Evolutionary conservation across 2,329 filamentous ascomycete species (phyloP).

Genomic region (Orbilia oligospora): DNA sequence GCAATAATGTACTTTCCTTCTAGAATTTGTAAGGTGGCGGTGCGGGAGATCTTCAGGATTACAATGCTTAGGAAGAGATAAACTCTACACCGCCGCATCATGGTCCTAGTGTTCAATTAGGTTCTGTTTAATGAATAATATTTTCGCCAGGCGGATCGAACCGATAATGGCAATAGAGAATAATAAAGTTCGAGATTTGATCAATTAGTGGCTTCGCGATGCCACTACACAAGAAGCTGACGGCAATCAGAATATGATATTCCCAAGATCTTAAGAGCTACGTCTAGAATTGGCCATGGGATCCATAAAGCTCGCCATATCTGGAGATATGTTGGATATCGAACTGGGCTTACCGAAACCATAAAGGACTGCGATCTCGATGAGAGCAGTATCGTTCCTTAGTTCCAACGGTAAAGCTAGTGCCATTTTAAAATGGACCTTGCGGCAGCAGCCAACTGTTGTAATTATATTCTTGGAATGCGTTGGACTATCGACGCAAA

Average conservation of each 20-base stretch:
- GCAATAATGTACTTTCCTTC: background rate
- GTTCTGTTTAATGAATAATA: background rate
- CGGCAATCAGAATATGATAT: no score
- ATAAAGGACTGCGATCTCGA: background rate
- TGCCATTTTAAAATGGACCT: background rate
- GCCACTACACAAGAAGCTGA: no score
- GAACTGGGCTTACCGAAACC: background rate
- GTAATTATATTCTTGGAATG: constrained; percentile 9
- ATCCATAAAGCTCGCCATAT: background rate
- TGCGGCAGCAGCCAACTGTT: constrained; percentile 8
- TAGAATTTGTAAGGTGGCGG: background rate
- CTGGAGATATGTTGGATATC: background rate
- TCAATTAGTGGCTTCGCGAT: no score
- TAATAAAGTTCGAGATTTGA: background rate
- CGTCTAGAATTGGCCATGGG: no score
- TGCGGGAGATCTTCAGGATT: constrained; percentile 35
- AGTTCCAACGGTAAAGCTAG: background rate
- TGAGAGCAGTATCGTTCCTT: no score
- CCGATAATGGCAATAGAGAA: background rate
- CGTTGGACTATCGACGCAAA: constrained; percentile 22
- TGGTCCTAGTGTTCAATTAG: background rate
- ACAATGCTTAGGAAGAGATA: background rate
- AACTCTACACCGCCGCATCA: background rate
- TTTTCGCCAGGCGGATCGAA: background rate
- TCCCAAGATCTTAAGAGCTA: no score